A percentile compares a stretch with the other conserved stretches of the same genome.
These are phyloP conservation scores for Favolaschia claudopus DNA, from an alignment of 768 basidiomycete genomes.

Conservation along the genomic window DNA sequence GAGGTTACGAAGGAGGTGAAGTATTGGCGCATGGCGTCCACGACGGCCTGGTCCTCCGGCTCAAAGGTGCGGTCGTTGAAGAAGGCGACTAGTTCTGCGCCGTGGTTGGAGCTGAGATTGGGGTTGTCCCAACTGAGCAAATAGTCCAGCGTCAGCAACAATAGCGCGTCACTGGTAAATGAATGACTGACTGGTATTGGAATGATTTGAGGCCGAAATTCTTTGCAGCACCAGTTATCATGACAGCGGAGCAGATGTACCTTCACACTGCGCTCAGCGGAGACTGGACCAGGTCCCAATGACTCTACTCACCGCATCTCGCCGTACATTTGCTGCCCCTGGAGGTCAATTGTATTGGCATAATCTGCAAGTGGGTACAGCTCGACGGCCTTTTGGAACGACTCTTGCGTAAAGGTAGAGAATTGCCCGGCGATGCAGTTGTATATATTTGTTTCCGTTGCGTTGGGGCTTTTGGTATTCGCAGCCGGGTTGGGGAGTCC, in stretches of 20 bases:
- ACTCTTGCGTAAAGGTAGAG: slow-evolving; percentile 35
- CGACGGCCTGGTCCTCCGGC: slow-evolving; percentile 38
- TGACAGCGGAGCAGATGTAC: slow-evolving; percentile 51
- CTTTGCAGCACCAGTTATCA: slow-evolving; percentile 41
- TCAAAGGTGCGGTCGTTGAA: slow-evolving; percentile 37
- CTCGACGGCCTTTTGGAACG: slow-evolving; percentile 40
- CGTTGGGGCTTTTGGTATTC: slow-evolving; percentile 47
- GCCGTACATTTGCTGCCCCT: slow-evolving; percentile 55
- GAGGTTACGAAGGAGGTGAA: slow-evolving; percentile 49
- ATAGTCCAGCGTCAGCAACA: background rate
- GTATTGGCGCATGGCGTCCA: slow-evolving; percentile 46
- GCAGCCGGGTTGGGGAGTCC: slow-evolving; percentile 41
- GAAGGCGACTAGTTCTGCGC: slow-evolving; percentile 46
- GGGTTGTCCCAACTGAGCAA: slow-evolving; percentile 47
- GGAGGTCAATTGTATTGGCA: slow-evolving; percentile 43
- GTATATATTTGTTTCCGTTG: slow-evolving; percentile 47
- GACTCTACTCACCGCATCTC: too few relatives aligned
- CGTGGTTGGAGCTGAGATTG: slow-evolving; percentile 46
- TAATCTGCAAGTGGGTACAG: slow-evolving; percentile 45
- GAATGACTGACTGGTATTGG: slow-evolving; percentile 44
- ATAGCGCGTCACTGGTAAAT: background rate
- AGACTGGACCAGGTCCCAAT: too few relatives aligned
- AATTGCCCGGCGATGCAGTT: slow-evolving; percentile 52
- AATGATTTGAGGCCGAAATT: slow-evolving; percentile 32
- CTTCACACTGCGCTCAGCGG: too few relatives aligned